These are phyloP conservation scores for Xylaria sp. DNA, from an alignment of 2,329 filamentous ascomycete species.

Conservation along the genomic window DNA sequence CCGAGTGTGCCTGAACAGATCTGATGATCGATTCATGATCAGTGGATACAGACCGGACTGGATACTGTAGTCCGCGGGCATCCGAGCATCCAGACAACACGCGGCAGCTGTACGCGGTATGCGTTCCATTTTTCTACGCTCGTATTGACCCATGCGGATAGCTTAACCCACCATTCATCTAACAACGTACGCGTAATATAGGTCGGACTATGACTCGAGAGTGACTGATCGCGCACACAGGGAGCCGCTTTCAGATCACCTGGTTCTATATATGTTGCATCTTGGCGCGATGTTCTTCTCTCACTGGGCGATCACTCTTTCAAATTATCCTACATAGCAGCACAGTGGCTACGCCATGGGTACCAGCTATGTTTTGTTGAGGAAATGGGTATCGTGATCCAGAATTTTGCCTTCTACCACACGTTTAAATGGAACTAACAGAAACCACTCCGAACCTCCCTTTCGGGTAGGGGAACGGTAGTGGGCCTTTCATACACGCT, in stretches of 20 bases:
- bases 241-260: slow-evolving; percentile 23
- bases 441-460: slow-evolving; percentile 3
- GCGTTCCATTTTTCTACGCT: neutral
- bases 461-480: neutral
- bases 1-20: neutral
- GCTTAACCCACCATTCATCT: neutral
- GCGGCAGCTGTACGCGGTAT: neutral
- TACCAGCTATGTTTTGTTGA: neutral
- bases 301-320: slow-evolving; percentile 17
- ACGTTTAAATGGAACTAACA: slow-evolving; percentile 8
- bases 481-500: slow-evolving; percentile 31
- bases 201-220: slow-evolving; percentile 3
- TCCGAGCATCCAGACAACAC: slow-evolving; percentile 5
- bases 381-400: slow-evolving; percentile 23
- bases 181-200: slow-evolving; percentile 1
- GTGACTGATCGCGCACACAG: neutral
- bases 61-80: neutral
- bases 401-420: slow-evolving; percentile 9
- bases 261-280: neutral
- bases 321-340: neutral
- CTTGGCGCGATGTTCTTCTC: neutral
- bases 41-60: neutral
- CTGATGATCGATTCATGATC: neutral
- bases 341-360: slow-evolving; percentile 5
- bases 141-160: neutral